Base-by-base conservation (phyloP, 1,284 basidiomycete genomes). In the Marasmius fiardii region DNA sequence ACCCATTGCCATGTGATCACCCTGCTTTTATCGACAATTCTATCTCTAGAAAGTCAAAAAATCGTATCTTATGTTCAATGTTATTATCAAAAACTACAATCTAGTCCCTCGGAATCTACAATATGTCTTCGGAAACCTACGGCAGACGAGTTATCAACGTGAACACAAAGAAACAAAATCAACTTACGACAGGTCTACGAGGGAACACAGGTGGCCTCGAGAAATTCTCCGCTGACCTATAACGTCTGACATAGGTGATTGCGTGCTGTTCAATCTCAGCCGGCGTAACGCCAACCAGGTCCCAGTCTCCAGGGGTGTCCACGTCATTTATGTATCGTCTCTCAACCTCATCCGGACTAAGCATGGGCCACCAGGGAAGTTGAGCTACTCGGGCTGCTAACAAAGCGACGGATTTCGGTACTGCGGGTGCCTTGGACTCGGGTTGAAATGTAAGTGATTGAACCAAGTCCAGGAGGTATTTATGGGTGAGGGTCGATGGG, bases 321-420 rank as follows among this genome's bases (percentile, higher is more conserved):
- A 70, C 73, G 71, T 98, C 96, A 73, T 95, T 82, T 61, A 98
- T 85, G 74, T 85, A 97, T 61, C 93, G 84, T 65, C 96, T 79
- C 65, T 83, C 81, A 26, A 99, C 88, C 74, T 98, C 95, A 71
- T 99, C 96, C 1, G 93, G 91, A 68, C 83, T 87, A 58, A 98
- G 78, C 56, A 91, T 84, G 16, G 95, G 95, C 95, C 95, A 99
- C 95, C 95, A 99, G 0, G 84, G 79, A 3, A 74, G 68, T 73
- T 98, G 92, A 12, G 86, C 82, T 28, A 81, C 70, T 62, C 77
- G 83, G 4, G 95, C 82, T 33, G 93, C 72, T 6, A 80, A 66
- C 50, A 82, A 75, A 47, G 95, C 91, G 53, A 92, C 65, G 16
- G 78, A 68, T 71, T 93, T 93, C 48, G 96, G 95, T 39, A 98